Conservation (phyloP, 2,329 filamentous ascomycete genomes). For the Boeremia lycopersici region DNA sequence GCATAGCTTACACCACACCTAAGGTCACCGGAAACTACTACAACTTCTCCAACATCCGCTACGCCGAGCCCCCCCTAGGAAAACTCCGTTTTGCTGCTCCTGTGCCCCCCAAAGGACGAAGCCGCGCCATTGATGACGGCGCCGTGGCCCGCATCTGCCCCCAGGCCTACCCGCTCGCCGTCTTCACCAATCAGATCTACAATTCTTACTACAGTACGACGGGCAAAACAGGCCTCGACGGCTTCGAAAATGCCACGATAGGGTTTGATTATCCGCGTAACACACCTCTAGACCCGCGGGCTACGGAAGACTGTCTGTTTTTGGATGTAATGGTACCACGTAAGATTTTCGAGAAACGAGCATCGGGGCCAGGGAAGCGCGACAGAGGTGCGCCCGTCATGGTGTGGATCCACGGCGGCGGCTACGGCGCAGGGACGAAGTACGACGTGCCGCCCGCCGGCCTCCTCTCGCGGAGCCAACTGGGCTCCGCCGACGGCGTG, state of each 20-base stretch:
- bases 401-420: background rate
- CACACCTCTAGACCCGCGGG: background rate
- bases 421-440: background rate
- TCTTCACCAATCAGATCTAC: background rate
- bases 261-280: background rate
- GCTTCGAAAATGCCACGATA: background rate
- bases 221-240: background rate
- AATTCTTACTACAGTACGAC: background rate
- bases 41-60: conserved; percentile 1
- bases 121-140: background rate
- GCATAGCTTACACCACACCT: background rate
- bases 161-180: background rate
- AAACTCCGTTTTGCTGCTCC: background rate
- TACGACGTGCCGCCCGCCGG: background rate
- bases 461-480: background rate
- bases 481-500: background rate
- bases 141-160: background rate
- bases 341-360: background rate
- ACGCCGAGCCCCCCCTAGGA: background rate
- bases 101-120: background rate
- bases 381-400: background rate
- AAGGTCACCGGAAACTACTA: background rate
- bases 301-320: background rate
- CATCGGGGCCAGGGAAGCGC: background rate
- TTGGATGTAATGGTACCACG: background rate